These are phyloP conservation scores for Botryotinia calthae DNA, from an alignment of 2,329 filamentous ascomycete genomes.

Conservation along the genomic window DNA sequence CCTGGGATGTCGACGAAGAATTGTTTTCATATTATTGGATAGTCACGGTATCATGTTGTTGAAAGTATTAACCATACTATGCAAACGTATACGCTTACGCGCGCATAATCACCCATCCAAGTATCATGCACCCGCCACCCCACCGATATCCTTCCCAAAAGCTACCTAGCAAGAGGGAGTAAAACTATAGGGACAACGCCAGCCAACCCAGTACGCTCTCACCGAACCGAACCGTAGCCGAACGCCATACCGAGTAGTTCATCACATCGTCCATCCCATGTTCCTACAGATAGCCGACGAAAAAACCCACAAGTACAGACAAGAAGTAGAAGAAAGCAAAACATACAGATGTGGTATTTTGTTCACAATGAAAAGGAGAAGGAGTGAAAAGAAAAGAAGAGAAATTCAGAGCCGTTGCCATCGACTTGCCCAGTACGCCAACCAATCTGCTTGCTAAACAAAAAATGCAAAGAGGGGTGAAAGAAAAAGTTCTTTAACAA, in stretches of 20 bases:
- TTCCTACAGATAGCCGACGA: constrained; percentile 14
- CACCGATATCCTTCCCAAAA: constrained; percentile 16
- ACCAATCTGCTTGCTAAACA: not conserved
- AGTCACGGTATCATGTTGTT: constrained; percentile 3
- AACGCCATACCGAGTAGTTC: constrained; percentile 19
- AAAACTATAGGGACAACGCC: constrained; percentile 20
- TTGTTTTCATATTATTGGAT: not conserved
- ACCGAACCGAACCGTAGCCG: constrained; percentile 21
- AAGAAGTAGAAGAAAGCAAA: constrained; percentile 17
- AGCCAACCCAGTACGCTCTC: constrained; percentile 22
- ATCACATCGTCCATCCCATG: constrained; percentile 20
- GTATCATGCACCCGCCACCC: not conserved
- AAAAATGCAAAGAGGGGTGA: not conserved
- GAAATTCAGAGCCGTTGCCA: constrained; percentile 23
- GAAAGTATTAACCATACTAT: constrained; percentile 9
- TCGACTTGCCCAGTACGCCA: constrained; percentile 20
- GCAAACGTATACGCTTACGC: not conserved
- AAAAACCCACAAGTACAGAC: constrained; percentile 21
- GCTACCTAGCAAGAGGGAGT: not conserved
- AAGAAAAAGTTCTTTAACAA: constrained; percentile 23
- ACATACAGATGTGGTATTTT: constrained; percentile 10
- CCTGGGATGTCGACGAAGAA: not conserved
- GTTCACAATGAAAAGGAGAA: not conserved
- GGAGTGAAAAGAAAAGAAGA: not conserved
- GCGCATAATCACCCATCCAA: constrained; percentile 5